These are phyloP conservation scores for Dichomitus squalens DNA, from an alignment of 1,284 basidiomycete species.

Conservation along the genomic window DNA sequence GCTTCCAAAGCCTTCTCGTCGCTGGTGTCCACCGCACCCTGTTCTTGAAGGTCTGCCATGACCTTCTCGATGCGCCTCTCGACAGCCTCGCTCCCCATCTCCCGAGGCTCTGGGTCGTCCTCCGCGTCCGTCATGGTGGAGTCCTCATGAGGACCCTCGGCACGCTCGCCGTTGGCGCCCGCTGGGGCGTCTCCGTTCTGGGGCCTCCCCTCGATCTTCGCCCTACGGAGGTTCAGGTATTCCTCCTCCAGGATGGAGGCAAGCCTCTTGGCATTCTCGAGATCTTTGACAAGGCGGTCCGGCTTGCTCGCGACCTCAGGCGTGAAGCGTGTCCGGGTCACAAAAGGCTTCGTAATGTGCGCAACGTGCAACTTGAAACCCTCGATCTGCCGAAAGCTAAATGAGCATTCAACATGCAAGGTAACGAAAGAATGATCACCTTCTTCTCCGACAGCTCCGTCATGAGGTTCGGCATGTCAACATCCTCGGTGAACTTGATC, in stretches of 20 bases:
- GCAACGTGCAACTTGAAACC: slow-evolving; percentile 91
- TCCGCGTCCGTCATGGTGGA: slow-evolving; percentile 51
- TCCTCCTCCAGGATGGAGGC: slow-evolving; percentile 76
- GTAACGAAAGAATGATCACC: slow-evolving; percentile 45
- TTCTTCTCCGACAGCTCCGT: slow-evolving; percentile 79
- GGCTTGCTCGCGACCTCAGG: slow-evolving; percentile 81
- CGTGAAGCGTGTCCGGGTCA: slow-evolving; percentile 75
- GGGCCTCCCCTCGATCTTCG: slow-evolving; percentile 37
- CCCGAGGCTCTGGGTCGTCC: slow-evolving; percentile 57
- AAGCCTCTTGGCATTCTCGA: slow-evolving; percentile 71
- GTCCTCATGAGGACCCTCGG: slow-evolving; percentile 38
- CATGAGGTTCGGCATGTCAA: slow-evolving; percentile 77
- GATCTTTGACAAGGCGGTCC: slow-evolving; percentile 78
- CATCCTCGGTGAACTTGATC: slow-evolving; percentile 83
- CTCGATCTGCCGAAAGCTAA: slow-evolving; percentile 68
- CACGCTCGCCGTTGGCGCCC: slow-evolving; percentile 20
- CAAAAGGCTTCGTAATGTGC: slow-evolving; percentile 79
- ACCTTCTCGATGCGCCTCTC: slow-evolving; percentile 77
- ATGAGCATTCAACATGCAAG: slow-evolving; percentile 5
- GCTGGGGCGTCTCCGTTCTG: slow-evolving; percentile 19
- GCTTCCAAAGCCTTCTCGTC: slow-evolving; percentile 66
- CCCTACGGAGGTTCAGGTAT: slow-evolving; percentile 51
- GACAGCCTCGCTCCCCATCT: slow-evolving; percentile 67
- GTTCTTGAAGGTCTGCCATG: slow-evolving; percentile 65
- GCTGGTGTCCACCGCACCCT: slow-evolving; percentile 55